Conservation (phyloP, 2,329 filamentous ascomycete species). For the Tolypocladium inflatum region DNA sequence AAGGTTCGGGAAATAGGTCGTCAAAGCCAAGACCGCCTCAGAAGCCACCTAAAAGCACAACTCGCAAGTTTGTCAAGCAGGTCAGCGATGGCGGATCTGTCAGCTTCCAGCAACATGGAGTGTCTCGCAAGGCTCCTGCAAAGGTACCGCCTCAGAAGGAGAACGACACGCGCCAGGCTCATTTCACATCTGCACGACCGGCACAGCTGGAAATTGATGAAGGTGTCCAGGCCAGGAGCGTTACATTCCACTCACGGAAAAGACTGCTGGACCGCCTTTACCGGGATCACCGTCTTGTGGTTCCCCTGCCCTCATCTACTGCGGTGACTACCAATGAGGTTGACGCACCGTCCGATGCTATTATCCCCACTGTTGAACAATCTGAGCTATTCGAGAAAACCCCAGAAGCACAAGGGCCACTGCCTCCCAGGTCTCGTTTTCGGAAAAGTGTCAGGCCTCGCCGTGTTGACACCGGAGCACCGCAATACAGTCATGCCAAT, state of each 20-base stretch:
- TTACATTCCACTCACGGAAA: conserved; percentile 41
- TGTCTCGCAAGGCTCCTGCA: not conserved
- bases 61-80: conserved; percentile 20
- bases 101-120: conserved; percentile 11
- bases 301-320: not conserved
- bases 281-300: conserved; percentile 18
- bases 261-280: conserved; percentile 46
- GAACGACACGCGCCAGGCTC: not conserved
- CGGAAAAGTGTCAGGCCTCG: conserved; percentile 35
- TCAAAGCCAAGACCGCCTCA: conserved; percentile 1
- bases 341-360: not conserved
- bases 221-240: conserved; percentile 18
- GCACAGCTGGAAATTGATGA: conserved; percentile 47
- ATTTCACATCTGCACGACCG: conserved; percentile 21
- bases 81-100: conserved; percentile 15
- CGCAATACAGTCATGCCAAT: conserved; percentile 42
- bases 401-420: not conserved
- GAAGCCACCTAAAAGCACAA: not conserved
- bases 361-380: not conserved
- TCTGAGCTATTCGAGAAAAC: not conserved
- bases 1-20: conserved; percentile 13
- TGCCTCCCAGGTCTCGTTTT: conserved; percentile 15
- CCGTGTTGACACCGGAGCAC: conserved; percentile 37
- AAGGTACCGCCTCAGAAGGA: not conserved
- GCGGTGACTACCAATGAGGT: not conserved